A percentile compares a stretch with the other conserved stretches of the same genome.
These are phyloP conservation scores for Psilocybe sp. DNA, from an alignment of 768 basidiomycete genomes.

Conservation along the genomic window DNA sequence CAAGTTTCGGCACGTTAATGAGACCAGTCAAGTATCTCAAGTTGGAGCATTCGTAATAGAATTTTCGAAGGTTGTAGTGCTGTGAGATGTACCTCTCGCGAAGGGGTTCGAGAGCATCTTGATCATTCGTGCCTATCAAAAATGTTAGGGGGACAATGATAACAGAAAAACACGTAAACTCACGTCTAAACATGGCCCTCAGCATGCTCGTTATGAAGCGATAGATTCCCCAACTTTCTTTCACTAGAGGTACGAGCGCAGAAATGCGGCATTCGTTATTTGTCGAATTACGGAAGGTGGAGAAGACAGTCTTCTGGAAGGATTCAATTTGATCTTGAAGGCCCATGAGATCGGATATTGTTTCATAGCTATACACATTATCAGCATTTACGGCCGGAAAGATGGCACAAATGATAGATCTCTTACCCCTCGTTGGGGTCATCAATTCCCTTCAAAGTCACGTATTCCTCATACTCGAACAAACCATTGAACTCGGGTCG, in stretches of 20 bases:
- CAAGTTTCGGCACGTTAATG: constrained; percentile 97
- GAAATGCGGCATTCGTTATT: constrained; percentile 99
- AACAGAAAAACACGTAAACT: constrained; percentile 20
- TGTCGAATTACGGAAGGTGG: constrained; percentile 84
- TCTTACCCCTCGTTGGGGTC: constrained; percentile 98
- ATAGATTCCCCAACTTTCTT: constrained; percentile 99
- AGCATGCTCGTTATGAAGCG: constrained; percentile 99
- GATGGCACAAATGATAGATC: constrained; percentile 1
- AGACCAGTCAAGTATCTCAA: constrained; percentile 96
- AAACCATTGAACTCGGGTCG: constrained; percentile 98
- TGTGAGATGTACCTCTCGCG: constrained; percentile 86
- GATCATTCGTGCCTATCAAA: constrained; percentile 76
- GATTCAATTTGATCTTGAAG: constrained; percentile 98
- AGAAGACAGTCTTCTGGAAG: constrained; percentile 96
- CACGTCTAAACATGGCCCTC: constrained; percentile 93
- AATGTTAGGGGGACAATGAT: not conserved
- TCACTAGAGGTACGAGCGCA: constrained; percentile 91
- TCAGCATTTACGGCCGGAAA: constrained; percentile 7
- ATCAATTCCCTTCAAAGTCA: constrained; percentile 94
- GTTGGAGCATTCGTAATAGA: constrained; percentile 99
- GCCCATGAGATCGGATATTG: constrained; percentile 95
- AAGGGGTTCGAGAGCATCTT: constrained; percentile 87
- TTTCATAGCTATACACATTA: constrained; percentile 74
- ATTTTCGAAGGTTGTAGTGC: constrained; percentile 91
- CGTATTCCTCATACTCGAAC: constrained; percentile 99